Base-by-base conservation (phyloP, 1,284 basidiomycete species). In the Tilletia indica region DNA sequence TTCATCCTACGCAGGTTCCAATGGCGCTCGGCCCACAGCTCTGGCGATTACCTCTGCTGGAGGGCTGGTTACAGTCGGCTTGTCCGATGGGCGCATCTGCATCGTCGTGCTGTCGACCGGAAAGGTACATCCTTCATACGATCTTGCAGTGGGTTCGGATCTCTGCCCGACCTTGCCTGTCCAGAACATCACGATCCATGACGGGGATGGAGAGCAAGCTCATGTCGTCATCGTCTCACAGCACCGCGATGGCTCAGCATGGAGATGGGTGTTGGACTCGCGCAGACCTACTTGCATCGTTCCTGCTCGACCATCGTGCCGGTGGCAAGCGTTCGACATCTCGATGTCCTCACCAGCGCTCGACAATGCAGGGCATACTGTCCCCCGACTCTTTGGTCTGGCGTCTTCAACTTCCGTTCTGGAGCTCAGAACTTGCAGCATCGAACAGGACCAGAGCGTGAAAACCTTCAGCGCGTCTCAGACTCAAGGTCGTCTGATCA, bases 171-270 rank as follows among this genome's bases (percentile, higher is more conserved):
- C 1, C 1, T 36, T 64, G 6, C 61, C 61, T 19, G 61, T 64
- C 3, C 61, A 64, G 36, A 38, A 64, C 36, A 64, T 64, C 34
- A 64, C 61, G 19, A 64, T 64, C 38, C 61, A 64, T 38, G 61
- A 64, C 14, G 61, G 61, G 19, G 61, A 34, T 38, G 61, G 61
- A 9, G 61, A 64, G 36, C 61, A 64, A 39, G 61, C 61, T 0
- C 34, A 64, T 12, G 61, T 64, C 11, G 34, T 64, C 61, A 64
- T 64, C 61, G 61, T 64, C 3, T 64, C 61, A 34, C 61, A 64
- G 36, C 38, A 64, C 36, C 61, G 61, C 9, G 61, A 64, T 16
- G 61, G 61, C 9, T 64, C 61, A 34, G 61, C 61, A 39, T 64
- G 61, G 61, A 34, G 61, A 25, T 64, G 61, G 61, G 31, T 34